Base-by-base conservation (phyloP, 306 rosid genomes). In the Quercus gilva region DNA sequence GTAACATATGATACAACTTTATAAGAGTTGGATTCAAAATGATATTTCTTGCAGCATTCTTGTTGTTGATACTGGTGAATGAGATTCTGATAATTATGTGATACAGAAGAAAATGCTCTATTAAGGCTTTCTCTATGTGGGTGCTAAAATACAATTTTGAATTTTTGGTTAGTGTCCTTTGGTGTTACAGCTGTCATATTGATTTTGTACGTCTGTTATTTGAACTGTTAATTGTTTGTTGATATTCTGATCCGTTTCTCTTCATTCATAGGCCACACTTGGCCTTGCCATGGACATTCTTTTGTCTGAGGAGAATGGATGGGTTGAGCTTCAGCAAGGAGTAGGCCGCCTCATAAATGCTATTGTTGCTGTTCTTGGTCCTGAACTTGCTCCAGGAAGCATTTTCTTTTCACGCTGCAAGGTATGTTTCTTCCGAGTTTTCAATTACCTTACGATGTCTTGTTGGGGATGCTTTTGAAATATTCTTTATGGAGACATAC, bases 311-410 rank as follows among this genome's bases (percentile, higher is more conserved):
- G 99, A 95, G 61, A 95, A 88, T 82, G 98, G 99, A 76, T 89
- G 89, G 83, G 89, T 90, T 80, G 92, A 87, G 84, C 90, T 92
- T 91, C 99, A 89, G 85, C 99, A 91, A 86, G 99, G 98, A 64
- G 98, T 91, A 81, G 99, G 97, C 64, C 94, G 99, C 80, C 91
- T 95, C 65, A 89, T 95, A 82, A 95, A 95, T 84, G 99, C 97
- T 60, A 85, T 95, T 76, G 98, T 95, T 71, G 91, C 97, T 77
- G 94, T 91, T 84, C 91, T 95, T 85, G 99, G 99, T 80, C 99
- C 99, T 49, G 99, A 95, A 89, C 99, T 95, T 83, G 89, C 88
- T 49, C 98, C 99, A n/a, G 99, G 96, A 74, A 95, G 98, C 89
- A 95, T 91, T 76, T 92, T 95, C 90, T 95, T 92, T 87, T 89